Evolutionary conservation across 1,139 yeast species (phyloP), one percentile per base, ranked within the genome.

Genomic region (Candida tunisiensis): DNA sequence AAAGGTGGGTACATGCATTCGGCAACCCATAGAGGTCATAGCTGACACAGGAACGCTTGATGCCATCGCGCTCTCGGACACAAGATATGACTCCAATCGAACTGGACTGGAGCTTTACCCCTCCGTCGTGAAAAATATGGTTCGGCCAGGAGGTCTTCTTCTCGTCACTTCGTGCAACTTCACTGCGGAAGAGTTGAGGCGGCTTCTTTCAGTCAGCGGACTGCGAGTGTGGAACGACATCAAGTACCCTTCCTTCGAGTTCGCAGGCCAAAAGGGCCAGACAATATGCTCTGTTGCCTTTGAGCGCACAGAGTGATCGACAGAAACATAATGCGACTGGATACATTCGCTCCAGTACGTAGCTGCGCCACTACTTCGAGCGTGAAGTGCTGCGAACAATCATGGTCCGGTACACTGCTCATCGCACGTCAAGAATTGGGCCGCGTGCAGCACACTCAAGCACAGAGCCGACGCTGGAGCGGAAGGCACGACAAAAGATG

Each of bases 21-120:
- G n/a, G n/a, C n/a, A n/a, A n/a, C n/a, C n/a, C n/a, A n/a, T n/a
- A n/a, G n/a, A n/a, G n/a, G n/a, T n/a, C n/a, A n/a, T n/a, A n/a
- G n/a, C n/a, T n/a, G n/a, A n/a, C n/a, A n/a, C n/a, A n/a, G 98
- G 99, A 7, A 88, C 99, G 0, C 54, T 91, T 23, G 99, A 88
- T 54, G 98, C 99, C 5, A 88, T 91, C 36, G 95, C 95, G 0
- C 60, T 88, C 27, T 78, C 82, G 42, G 82, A 77, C 24, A 43
- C 70, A 21, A 45, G 42, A 14, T 62, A 57, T 27, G 63, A 57
- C 3, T n/a, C n/a, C n/a, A 50, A 44, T 5, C 14, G 51, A 36
- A 55, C 60, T 15, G 79, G 79, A 1, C 59, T 65, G 41, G 71
- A 75, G 25, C 57, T 67, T 8, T 88, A 88, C 42, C 70, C 83